Evolutionary conservation across 179 eudicot genomes (phyloP).

Genomic region (Gypsophila paniculata): DNA sequence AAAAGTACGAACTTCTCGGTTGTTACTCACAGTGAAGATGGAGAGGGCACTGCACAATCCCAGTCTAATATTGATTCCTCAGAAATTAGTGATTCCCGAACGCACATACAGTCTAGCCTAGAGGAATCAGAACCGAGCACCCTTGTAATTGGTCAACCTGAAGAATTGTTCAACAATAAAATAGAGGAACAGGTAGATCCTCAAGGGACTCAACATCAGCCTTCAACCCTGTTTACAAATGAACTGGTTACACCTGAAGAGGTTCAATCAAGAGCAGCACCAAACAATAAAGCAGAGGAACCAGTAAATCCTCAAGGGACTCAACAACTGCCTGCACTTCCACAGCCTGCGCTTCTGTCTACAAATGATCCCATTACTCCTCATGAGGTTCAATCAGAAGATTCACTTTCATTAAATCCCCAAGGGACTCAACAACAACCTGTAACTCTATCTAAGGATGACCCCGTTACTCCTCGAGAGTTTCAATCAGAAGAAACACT

Average conservation of each 20-base stretch:
- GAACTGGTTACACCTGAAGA: slow-evolving; percentile 4
- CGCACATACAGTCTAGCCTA: background rate
- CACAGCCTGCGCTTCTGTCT: slow-evolving; percentile 5
- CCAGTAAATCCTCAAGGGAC: slow-evolving; percentile 2
- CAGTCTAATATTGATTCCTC: slow-evolving; percentile 14
- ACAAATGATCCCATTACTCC: background rate
- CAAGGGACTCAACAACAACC: slow-evolving; percentile 13
- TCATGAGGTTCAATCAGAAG: slow-evolving; percentile 17
- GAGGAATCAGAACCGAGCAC: slow-evolving; percentile 13
- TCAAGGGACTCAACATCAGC: slow-evolving; percentile 16
- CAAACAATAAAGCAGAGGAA: slow-evolving; percentile 11
- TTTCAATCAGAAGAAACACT: slow-evolving; percentile 15
- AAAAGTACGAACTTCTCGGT: background rate
- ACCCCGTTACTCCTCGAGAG: background rate
- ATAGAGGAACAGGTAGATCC: slow-evolving; percentile 23
- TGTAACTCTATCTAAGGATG: background rate
- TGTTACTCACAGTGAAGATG: slow-evolving; percentile 14
- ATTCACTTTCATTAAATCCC: background rate
- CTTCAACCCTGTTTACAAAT: slow-evolving; percentile 5
- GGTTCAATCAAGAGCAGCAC: background rate
- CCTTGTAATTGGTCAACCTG: slow-evolving; percentile 17
- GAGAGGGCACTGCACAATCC: slow-evolving; percentile 12
- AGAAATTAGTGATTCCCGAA: background rate
- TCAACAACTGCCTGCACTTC: slow-evolving; percentile 6
- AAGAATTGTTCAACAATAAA: slow-evolving; percentile 18